Base-by-base conservation (phyloP, 2,329 filamentous ascomycete species). In the Chaetomiaceae sp. region DNA sequence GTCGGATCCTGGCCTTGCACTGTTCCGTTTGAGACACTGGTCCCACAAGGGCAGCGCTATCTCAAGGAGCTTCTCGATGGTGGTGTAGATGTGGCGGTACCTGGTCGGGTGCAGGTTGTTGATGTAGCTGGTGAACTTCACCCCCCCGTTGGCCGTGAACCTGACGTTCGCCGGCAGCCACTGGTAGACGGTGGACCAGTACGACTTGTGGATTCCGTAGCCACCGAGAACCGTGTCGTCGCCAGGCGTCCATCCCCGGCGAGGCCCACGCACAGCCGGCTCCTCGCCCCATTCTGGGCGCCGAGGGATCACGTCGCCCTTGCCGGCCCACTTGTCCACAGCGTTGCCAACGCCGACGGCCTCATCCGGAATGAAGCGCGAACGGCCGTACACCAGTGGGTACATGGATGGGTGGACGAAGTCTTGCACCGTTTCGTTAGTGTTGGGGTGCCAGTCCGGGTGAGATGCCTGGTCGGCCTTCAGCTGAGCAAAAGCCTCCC, bases 401-500 rank as follows among this genome's bases (percentile, higher is more conserved):
- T 76, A 84, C 51, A 84, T 68, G 2, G 79, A 84, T 5, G 81
- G 80, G 58, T 85, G 75, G 12, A 85, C 73, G 2, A 85, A 68
- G 62, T 85, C 76, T 5, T 79, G 73, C 1, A 85, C 80, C 59
- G 72, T 75, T 1, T 73, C 65, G 47, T 79, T 65, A 0, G 76
- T 78, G 6, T 72, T 68, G 0, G 81, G 82, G 64, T 84, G 78
- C 73, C 76, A 85, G 64, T 83, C 81, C 39, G 72, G 69, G 29
- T 67, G 47, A 0, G 65, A 36, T 3, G 49, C 49, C 4, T 75
- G 73, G 5, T 76, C 70, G 17, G 72, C 64, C 56, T 79, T 71
- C 2, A 85, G 68, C 29, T 11, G 31, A 14, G 64, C 60, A 39
- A 76, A 72, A 5, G 70, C 71, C 6, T 56, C 53, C 12, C 56